phyloP scores from a whole-genome alignment of 1,139 yeast genomes.

The Pichia cactophila region DNA sequence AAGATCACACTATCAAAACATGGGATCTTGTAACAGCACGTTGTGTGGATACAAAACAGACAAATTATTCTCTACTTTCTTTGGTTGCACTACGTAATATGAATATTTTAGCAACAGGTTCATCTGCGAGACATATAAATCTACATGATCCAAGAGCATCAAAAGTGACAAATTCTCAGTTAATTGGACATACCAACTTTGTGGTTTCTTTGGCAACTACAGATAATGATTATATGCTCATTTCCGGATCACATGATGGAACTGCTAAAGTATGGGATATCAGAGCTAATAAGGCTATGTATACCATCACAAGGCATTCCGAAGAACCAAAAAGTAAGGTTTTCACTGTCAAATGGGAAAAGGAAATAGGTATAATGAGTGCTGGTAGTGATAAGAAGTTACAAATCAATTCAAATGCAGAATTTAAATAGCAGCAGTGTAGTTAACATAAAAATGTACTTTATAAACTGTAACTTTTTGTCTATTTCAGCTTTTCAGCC shows the following conservation, averaged over 20 bases:
- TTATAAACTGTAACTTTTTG: not conserved
- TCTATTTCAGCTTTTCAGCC: slow-evolving; percentile 14
- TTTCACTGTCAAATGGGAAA: slow-evolving; percentile 82
- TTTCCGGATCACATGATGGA: slow-evolving; percentile 92
- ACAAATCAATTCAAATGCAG: slow-evolving; percentile 54
- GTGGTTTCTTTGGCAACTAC: slow-evolving; percentile 77
- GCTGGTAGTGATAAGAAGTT: slow-evolving; percentile 93
- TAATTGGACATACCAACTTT: slow-evolving; percentile 86
- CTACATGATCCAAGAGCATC: slow-evolving; percentile 82
- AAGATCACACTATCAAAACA: slow-evolving; percentile 89
- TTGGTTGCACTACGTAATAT: slow-evolving; percentile 58
- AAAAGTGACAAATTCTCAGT: slow-evolving; percentile 54
- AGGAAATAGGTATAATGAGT: slow-evolving; percentile 72
- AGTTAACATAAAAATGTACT: not conserved
- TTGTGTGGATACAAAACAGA: slow-evolving; percentile 79
- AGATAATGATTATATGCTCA: slow-evolving; percentile 68
- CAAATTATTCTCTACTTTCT: slow-evolving; percentile 81
- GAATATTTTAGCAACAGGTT: slow-evolving; percentile 79
- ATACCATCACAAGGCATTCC: slow-evolving; percentile 61
- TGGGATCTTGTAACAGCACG: slow-evolving; percentile 89
- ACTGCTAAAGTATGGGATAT: slow-evolving; percentile 95
- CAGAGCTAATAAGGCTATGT: slow-evolving; percentile 77
- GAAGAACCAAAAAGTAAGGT: slow-evolving; percentile 49
- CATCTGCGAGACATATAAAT: slow-evolving; percentile 91
- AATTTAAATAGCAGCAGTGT: slow-evolving; percentile 15